These are phyloP conservation scores for Saccharomycopsis microspora DNA, from an alignment of 805 yeast species.

Conservation along the genomic window DNA sequence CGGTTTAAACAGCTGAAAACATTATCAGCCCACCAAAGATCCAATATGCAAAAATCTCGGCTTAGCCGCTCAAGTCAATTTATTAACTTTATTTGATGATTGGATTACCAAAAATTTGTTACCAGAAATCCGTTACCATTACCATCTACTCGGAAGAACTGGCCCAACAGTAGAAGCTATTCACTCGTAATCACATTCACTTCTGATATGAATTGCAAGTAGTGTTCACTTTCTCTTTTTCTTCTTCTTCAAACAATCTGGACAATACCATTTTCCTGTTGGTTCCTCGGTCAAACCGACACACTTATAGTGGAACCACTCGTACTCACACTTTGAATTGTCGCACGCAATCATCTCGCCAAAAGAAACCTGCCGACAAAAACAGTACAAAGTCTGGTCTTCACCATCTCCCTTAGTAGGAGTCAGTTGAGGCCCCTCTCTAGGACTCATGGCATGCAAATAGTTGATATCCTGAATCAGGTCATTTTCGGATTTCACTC, in stretches of 20 bases:
- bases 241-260: slow-evolving; percentile 49
- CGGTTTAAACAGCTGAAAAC: too few species aligned
- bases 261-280: slow-evolving; percentile 89
- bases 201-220: slow-evolving; percentile 5
- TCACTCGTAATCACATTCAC: neutral
- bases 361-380: slow-evolving; percentile 87
- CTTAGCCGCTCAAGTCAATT: too few species aligned
- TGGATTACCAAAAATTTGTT: neutral
- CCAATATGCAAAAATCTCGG: too few species aligned
- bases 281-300: slow-evolving; percentile 87
- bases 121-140: neutral
- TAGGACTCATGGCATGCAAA: neutral
- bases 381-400: slow-evolving; percentile 35
- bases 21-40: too few species aligned
- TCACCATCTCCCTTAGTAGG: slow-evolving; percentile 10
- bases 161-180: neutral
- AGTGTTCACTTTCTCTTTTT: slow-evolving; percentile 22
- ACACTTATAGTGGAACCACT: slow-evolving; percentile 66
- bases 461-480: slow-evolving; percentile 1
- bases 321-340: slow-evolving; percentile 54
- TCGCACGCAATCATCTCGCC: slow-evolving; percentile 98
- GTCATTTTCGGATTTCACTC: slow-evolving; percentile 2
- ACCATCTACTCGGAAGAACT: neutral
- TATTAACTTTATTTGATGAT: too few species aligned
- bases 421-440: neutral